Base-by-base conservation (phyloP, 2,329 filamentous ascomycete genomes). In the Alternaria sp. region DNA sequence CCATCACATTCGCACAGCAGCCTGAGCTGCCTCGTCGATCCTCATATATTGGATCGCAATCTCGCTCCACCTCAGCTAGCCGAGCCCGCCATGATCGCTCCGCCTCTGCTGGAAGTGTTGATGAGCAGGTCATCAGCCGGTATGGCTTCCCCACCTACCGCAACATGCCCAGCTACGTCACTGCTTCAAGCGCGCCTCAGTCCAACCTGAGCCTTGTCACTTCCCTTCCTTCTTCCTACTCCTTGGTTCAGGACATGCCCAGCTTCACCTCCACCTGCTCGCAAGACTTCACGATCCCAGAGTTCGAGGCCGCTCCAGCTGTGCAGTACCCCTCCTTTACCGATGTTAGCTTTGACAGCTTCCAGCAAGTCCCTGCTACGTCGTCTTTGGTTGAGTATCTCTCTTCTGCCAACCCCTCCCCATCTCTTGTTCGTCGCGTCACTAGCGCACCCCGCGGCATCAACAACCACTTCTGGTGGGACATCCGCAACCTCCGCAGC, bases 381-480 rank as follows among this genome's bases (percentile, higher is more conserved):
- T 94, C 91, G 4, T 94, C 90, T 10, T 85, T 97, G 61, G 84
- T 93, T 71, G 86, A 86, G 66, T 97, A 96, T 81, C 87, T 98
- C 51, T 93, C 91, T 3, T 84, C 86, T 0, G 82, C 91, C 64
- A 97, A 96, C 76, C 93, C 94, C 19, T 90, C 93, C 21, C 91
- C 94, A 17, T 90, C 91, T 44, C 85, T 97, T 32, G 93, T 97
- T 40, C 91, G 91, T 74, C 91, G 90, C 69, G 88, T 95, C 69
- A 92, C 91, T 63, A 90, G 91, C 76, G 77, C 89, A 82, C 88
- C 85, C 67, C 91, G 89, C 78, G 89, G 86, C 74, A 87, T 86
- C 80, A 90, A 87, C 73, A 93, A 90, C 79, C 90, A 97, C 83
- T 97, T 95, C 80, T 98, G 95, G 95, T 97, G 93, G 92, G 95